These are phyloP conservation scores for Apiospora kogelbergensis DNA, from an alignment of 2,329 filamentous ascomycete genomes.

Conservation along the genomic window DNA sequence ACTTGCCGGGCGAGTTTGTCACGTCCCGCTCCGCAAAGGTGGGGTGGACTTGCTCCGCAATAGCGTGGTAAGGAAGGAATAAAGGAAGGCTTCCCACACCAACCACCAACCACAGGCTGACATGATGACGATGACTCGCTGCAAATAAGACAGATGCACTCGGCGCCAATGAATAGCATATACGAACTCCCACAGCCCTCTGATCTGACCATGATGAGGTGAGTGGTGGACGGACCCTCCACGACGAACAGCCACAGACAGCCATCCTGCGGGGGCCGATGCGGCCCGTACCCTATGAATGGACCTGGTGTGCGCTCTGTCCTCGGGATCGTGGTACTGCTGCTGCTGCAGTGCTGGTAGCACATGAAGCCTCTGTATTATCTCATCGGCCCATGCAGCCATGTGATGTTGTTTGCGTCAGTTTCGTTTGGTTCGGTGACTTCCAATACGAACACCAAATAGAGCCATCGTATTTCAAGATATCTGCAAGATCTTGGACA, in stretches of 20 bases:
- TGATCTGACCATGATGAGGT: not conserved
- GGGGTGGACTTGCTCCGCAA: not conserved
- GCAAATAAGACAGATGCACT: not conserved
- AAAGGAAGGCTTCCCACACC: too few species aligned
- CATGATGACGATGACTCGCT: not conserved
- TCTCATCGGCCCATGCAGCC: too few species aligned
- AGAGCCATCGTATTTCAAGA: not conserved
- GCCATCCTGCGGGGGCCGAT: not conserved
- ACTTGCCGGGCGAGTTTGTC: not conserved
- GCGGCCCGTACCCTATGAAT: not conserved
- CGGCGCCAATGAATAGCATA: not conserved
- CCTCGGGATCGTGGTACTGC: not conserved
- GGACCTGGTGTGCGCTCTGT: not conserved
- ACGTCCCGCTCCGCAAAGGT: conserved; percentile 4
- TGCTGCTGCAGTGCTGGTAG: not conserved
- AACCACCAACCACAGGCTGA: too few species aligned
- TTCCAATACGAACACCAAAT: not conserved
- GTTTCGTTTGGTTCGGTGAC: not conserved
- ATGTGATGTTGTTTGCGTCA: too few species aligned
- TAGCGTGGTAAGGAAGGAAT: not conserved
- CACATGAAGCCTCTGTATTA: too few species aligned
- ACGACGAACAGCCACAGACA: not conserved
- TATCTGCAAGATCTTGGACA: not conserved
- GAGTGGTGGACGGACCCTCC: not conserved
- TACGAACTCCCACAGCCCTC: not conserved